phyloP scores from a whole-genome alignment of 306 rosid species.

The Neltuma alba region DNA sequence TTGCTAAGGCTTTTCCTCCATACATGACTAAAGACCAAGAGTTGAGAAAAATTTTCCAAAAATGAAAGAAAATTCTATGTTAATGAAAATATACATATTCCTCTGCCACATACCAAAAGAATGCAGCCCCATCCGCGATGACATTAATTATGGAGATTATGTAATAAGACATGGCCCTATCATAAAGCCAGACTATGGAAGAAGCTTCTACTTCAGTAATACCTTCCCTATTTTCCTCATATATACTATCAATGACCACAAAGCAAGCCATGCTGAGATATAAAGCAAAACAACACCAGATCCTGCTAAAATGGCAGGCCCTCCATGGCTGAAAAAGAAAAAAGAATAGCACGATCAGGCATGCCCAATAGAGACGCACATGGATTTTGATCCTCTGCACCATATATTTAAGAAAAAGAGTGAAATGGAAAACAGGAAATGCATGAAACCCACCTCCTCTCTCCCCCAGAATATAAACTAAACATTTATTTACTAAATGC shows the following conservation, averaged over 20 bases:
- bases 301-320: conserved; percentile 61
- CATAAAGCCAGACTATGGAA: not conserved
- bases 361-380: conserved; percentile 19
- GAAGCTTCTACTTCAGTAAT: conserved; percentile 60
- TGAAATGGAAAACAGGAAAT: not conserved
- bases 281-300: conserved; percentile 86
- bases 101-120: conserved; percentile 27
- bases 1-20: not conserved
- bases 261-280: conserved; percentile 92
- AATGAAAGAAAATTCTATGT: conserved; percentile 30
- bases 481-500: not conserved
- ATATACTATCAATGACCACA: conserved; percentile 91
- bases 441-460: not conserved
- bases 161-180: not conserved
- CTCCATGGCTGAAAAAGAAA: conserved; percentile 72
- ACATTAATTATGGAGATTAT: conserved; percentile 23
- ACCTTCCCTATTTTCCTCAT: conserved; percentile 87
- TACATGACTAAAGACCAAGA: conserved; percentile 11
- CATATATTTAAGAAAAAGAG: not conserved
- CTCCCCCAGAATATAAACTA: not conserved
- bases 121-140: conserved; percentile 31
- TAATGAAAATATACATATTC: conserved; percentile 31
- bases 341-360: conserved; percentile 28
- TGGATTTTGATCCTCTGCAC: not conserved
- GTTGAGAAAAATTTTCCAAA: not conserved